Percentiles rank a stretch among this genome's conserved stretches.
Conservation (phyloP, 108 stramenopile genomes). For the Nannochloropsis oceanica region DNA sequence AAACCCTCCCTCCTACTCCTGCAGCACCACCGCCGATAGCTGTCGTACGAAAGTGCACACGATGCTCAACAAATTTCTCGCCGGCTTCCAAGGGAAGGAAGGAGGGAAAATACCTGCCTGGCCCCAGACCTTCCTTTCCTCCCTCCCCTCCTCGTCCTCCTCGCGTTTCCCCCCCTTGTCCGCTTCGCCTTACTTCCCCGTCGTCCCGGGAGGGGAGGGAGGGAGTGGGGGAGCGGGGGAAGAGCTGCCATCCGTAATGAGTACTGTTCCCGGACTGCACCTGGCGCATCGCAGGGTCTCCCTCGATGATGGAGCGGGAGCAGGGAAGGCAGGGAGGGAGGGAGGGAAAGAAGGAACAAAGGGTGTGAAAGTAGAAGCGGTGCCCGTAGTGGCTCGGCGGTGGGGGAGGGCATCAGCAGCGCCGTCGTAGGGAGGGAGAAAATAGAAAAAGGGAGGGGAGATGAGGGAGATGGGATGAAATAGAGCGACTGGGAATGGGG, state of each 20-base stretch:
- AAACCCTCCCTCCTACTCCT: neutral
- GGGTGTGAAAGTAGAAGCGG: neutral
- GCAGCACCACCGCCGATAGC: neutral
- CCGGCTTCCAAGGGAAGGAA: neutral
- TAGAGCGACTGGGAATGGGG: too few species aligned
- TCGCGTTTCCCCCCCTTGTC: neutral
- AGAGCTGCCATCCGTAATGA: neutral
- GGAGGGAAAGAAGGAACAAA: neutral
- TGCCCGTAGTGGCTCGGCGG: neutral
- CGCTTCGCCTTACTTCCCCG: neutral
- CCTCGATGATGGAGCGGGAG: neutral
- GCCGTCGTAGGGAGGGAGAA: neutral
- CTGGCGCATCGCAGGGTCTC: neutral
- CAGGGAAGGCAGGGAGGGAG: neutral
- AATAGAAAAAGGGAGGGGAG: too few species aligned
- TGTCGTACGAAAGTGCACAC: neutral
- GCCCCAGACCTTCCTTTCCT: neutral
- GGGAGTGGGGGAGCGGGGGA: neutral
- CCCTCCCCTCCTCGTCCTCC: neutral
- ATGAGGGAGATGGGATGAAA: too few species aligned
- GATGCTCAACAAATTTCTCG: neutral
- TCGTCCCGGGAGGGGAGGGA: neutral
- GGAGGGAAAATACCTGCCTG: neutral
- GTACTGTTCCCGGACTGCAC: neutral
- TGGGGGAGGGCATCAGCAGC: neutral